Evolutionary conservation across 352 stramenopile species (phyloP), one percentile per base, ranked within the genome.

Genomic region (Pythium diclinum): DNA sequence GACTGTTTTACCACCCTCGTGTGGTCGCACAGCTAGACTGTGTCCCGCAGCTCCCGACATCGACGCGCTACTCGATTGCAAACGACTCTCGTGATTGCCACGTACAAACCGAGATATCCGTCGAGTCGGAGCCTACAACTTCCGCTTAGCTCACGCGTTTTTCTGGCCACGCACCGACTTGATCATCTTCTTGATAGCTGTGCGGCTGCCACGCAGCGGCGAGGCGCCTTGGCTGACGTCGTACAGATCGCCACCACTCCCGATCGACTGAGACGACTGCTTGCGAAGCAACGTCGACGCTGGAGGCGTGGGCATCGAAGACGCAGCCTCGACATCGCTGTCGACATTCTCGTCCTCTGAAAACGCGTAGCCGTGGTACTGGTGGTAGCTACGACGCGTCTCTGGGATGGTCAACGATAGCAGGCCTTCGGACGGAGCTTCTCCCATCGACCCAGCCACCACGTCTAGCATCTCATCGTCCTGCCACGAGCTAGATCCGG

Each of bases 291-390:
- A 23, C 9, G 21, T 21, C 3, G 59, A 48, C 2, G 49, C 46
- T 60, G 36, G 75, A 3, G 65, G 61, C 8, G 23, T 23, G 7
- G 57, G 54, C 19, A 51, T 33, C 21, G 60, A 42, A 30, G 69
- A 75, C 2, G 74, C 73, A 62, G 72, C 71, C 57, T 88, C 81
- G 0, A 88, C 72, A 28, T 88, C 79, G 48, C 79, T 90, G 54
- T 91, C 78, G 7, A 88, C 74, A 44, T 88, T 84, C 32, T 92
- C 84, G 25, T 91, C 79, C 61, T 92, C 80, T 6, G 84, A 91
- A 63, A 92, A 92, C 3, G 84, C 84, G 49, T 92, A 92, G 9
- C 84, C 84, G 59, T 88, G 81, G 58, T 92, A 92, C 51, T 81
- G 63, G 8, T 74, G 28, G 23, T 33, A 60, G 11, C 23, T 33